phyloP scores from a whole-genome alignment of 2,329 filamentous ascomycete genomes.

The Calonectria hongkongensis region DNA sequence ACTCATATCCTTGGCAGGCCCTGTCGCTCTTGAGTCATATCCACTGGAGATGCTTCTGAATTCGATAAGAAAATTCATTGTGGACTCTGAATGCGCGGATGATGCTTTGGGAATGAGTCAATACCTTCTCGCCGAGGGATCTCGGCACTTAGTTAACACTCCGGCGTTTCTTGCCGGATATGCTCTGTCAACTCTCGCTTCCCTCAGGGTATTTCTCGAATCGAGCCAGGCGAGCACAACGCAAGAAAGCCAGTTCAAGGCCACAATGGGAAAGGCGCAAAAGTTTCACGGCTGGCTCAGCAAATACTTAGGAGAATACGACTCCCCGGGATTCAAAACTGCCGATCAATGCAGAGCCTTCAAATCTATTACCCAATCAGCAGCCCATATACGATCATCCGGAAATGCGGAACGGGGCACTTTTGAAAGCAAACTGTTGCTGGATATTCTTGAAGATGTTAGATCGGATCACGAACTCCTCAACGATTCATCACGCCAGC shows the following conservation, averaged over 20 bases:
- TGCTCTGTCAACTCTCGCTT: constrained; percentile 85
- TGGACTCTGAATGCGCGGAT: constrained; percentile 90
- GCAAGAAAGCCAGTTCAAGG: constrained; percentile 87
- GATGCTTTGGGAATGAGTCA: constrained; percentile 91
- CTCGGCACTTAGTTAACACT: constrained; percentile 76
- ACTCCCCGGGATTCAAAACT: constrained; percentile 71
- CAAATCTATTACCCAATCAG: constrained; percentile 80
- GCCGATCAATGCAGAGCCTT: constrained; percentile 74
- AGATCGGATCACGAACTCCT: constrained; percentile 78
- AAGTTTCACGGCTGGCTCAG: constrained; percentile 87
- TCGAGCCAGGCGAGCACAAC: constrained; percentile 86
- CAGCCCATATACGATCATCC: constrained; percentile 78
- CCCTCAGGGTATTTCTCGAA: constrained; percentile 84
- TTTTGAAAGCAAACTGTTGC: constrained; percentile 85
- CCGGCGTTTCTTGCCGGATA: constrained; percentile 89
- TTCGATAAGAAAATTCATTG: constrained; percentile 85
- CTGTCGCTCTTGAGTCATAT: constrained; percentile 84
- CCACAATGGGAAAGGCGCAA: constrained; percentile 84
- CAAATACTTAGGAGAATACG: constrained; percentile 79
- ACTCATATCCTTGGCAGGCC: constrained; percentile 85
- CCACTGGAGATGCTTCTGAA: constrained; percentile 93
- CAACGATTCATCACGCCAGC: constrained; percentile 79
- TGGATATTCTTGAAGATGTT: constrained; percentile 87
- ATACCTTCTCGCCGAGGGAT: constrained; percentile 85
- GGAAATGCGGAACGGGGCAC: constrained; percentile 82